phyloP scores from a whole-genome alignment of 1,284 basidiomycete species.

The Moesziomyces parantarcticus region DNA sequence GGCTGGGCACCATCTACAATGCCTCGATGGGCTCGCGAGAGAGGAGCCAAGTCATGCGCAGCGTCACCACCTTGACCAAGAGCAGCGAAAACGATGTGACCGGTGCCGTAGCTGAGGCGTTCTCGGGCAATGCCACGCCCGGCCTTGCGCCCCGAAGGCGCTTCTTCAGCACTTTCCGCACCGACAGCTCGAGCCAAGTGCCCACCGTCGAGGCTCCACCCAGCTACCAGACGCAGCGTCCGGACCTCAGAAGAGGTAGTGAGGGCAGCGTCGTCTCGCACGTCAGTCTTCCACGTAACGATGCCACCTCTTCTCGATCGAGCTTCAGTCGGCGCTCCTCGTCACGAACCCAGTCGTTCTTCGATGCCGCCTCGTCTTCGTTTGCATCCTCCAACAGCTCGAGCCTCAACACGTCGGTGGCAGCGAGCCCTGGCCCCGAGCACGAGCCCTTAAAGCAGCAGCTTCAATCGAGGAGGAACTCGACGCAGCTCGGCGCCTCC shows the following conservation, averaged over 20 bases:
- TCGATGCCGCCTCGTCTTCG: constrained; percentile 6
- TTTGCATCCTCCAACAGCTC: constrained; percentile 3
- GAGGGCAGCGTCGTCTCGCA: constrained; percentile 28
- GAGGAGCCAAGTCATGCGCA: constrained; percentile 41
- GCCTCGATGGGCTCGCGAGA: constrained; percentile 29
- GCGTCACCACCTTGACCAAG: constrained; percentile 41
- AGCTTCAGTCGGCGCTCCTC: constrained; percentile 3
- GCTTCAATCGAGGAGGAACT: constrained; percentile 12
- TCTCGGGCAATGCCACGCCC: constrained; percentile 22
- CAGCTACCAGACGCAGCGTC: constrained; percentile 20
- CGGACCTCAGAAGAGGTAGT: constrained; percentile 22
- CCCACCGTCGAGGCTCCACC: constrained; percentile 17
- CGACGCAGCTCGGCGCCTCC: constrained; percentile 23
- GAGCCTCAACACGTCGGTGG: constrained; percentile 5
- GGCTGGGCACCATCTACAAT: constrained; percentile 36
- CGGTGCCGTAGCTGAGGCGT: constrained; percentile 33
- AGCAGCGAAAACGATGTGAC: constrained; percentile 26
- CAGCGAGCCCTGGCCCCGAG: constrained; percentile 11
- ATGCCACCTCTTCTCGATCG: constrained; percentile 4
- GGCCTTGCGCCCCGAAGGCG: constrained; percentile 4
- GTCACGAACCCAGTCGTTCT: constrained; percentile 5
- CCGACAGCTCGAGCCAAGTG: constrained; percentile 10
- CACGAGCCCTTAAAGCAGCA: constrained; percentile 2
- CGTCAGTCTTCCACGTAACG: constrained; percentile 9
- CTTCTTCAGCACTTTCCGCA: constrained; percentile 20